Conservation (phyloP, 148 eudicot genomes). For the Chenopodium quinoa region DNA sequence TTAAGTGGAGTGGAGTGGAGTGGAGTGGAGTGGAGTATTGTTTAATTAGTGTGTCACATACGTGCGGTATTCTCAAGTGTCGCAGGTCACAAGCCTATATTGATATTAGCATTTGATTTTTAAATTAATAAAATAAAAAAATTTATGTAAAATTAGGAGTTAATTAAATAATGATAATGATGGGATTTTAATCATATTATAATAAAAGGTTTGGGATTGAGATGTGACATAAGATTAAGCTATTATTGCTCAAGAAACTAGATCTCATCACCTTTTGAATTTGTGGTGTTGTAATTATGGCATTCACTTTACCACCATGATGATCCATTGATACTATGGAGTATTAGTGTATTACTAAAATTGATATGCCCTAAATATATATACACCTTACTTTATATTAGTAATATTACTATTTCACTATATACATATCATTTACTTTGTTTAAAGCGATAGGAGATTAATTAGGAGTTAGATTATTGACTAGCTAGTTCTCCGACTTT, state of each 20-base stretch:
- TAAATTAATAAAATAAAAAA: neutral
- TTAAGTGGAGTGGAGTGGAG: neutral
- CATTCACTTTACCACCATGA: neutral
- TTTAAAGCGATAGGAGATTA: no score
- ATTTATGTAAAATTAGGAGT: neutral
- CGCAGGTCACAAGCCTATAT: neutral
- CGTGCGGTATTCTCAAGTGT: constrained; percentile 9
- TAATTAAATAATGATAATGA: constrained; percentile 10
- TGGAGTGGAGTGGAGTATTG: neutral
- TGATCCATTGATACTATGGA: neutral
- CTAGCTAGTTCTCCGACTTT: no score
- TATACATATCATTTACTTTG: no score
- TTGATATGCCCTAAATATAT: no score
- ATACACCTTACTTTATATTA: no score
- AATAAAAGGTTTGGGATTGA: constrained; percentile 1
- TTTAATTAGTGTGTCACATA: neutral
- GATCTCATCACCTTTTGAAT: constrained; percentile 7
- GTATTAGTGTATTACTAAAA: no score
- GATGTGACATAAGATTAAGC: constrained; percentile 13
- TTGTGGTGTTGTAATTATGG: constrained; percentile 4
- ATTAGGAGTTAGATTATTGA: no score
- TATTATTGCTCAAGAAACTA: constrained; percentile 9
- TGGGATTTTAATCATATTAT: neutral
- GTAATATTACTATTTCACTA: no score
- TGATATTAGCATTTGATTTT: neutral